Conservation (phyloP, 2,329 filamentous ascomycete species). For the Nemania serpens region DNA sequence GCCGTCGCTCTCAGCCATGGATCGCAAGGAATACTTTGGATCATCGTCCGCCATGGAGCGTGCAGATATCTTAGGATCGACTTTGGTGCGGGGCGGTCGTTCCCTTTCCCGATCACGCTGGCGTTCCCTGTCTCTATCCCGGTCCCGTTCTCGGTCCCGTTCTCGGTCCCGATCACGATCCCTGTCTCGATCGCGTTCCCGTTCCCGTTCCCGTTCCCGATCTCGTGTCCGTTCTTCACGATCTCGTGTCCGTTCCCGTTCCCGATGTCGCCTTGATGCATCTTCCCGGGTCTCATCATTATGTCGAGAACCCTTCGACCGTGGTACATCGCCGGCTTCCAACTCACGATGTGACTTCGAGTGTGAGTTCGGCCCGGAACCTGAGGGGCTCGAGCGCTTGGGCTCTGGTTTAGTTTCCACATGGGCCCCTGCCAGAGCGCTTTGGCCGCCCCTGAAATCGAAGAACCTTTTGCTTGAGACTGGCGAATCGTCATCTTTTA, state of each 20-base stretch:
- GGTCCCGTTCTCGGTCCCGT: background rate
- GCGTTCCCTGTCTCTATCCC: background rate
- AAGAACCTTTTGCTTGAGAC: constrained; percentile 48
- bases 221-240: background rate
- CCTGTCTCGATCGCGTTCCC: background rate
- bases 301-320: constrained; percentile 24
- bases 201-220: background rate
- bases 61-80: constrained; percentile 2
- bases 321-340: constrained; percentile 31
- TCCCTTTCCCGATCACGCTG: background rate
- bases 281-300: constrained; percentile 23
- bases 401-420: constrained; percentile 26
- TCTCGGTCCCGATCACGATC: background rate
- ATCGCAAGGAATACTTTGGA: constrained; percentile 14
- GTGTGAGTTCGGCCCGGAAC: background rate
- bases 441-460: constrained; percentile 46
- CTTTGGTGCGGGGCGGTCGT: constrained; percentile 6
- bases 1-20: constrained; percentile 23
- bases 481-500: constrained; percentile 37
- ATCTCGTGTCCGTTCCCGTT: background rate
- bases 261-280: constrained; percentile 28
- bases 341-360: constrained; percentile 18
- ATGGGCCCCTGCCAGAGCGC: constrained; percentile 35
- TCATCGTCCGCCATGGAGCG: constrained; percentile 4
- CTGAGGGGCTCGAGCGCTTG: constrained; percentile 41